phyloP scores from a whole-genome alignment of 179 eudicot species.

The Heliamphora pulchella region DNA sequence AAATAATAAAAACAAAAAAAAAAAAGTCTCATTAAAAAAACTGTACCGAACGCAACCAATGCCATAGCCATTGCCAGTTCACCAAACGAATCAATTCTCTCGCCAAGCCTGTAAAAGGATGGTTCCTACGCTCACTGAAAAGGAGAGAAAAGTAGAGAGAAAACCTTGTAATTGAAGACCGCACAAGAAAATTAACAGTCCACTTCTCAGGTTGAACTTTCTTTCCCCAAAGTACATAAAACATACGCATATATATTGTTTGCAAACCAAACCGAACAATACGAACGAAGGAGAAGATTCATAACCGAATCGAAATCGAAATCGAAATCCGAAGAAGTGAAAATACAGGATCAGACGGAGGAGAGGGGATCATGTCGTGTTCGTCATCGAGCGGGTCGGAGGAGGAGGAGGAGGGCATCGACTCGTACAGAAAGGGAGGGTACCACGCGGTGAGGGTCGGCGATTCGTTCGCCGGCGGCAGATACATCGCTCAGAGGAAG shows the following conservation, averaged over 20 bases:
- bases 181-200: not conserved
- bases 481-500: constrained; percentile 84
- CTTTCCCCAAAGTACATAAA: not conserved
- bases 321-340: not conserved
- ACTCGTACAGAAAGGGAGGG: constrained; percentile 84
- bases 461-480: constrained; percentile 69
- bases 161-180: not conserved
- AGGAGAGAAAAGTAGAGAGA: constrained; percentile 10
- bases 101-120: too few relatives aligned
- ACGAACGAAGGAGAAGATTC: not conserved
- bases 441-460: constrained; percentile 89
- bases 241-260: not conserved
- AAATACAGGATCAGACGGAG: not conserved
- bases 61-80: too few relatives aligned
- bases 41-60: too few relatives aligned
- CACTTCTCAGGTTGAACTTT: not conserved
- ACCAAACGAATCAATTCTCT: too few relatives aligned
- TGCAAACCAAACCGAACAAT: not conserved
- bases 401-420: constrained; percentile 74
- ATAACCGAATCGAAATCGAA: not conserved
- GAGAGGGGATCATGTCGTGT: constrained; percentile 42
- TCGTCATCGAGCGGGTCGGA: constrained; percentile 82
- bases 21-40: too few relatives aligned
- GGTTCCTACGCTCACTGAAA: not conserved
- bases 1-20: too few relatives aligned